phyloP scores from a whole-genome alignment of 768 basidiomycete genomes.

The Clitopilus hobsonii region DNA sequence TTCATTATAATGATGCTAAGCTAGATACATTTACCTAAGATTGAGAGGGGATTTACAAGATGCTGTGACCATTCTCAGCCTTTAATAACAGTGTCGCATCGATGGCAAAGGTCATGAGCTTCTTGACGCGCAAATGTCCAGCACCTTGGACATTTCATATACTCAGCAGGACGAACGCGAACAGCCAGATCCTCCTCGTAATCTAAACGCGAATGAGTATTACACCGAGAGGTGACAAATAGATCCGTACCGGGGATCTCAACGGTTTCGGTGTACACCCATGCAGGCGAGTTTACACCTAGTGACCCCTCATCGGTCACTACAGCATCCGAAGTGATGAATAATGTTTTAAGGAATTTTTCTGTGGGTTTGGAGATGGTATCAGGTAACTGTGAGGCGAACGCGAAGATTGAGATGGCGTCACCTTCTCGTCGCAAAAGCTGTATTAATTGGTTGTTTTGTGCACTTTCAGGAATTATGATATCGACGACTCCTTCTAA shows the following conservation, averaged over 20 bases:
- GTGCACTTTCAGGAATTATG: slow-evolving; percentile 36
- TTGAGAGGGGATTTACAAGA: no score
- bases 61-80: not conserved
- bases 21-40: no score
- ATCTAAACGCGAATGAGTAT: slow-evolving; percentile 11
- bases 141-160: slow-evolving; percentile 83
- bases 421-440: slow-evolving; percentile 42
- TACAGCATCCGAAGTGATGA: slow-evolving; percentile 73
- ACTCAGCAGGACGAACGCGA: slow-evolving; percentile 55
- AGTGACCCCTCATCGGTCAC: slow-evolving; percentile 43
- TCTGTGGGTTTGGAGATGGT: slow-evolving; percentile 38
- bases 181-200: slow-evolving; percentile 36
- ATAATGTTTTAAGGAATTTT: slow-evolving; percentile 62
- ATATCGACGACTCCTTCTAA: slow-evolving; percentile 74
- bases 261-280: slow-evolving; percentile 44
- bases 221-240: not conserved
- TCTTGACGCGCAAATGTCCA: slow-evolving; percentile 69
- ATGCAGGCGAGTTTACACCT: slow-evolving; percentile 34
- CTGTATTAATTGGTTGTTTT: slow-evolving; percentile 19
- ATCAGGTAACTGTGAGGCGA: not conserved
- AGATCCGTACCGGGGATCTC: slow-evolving; percentile 37
- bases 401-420: not conserved
- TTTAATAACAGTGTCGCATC: slow-evolving; percentile 44
- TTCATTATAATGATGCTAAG: no score
- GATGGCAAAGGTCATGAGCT: slow-evolving; percentile 52